Conservation (phyloP, 495 filamentous ascomycete genomes). For the Neurospora intermedia region DNA sequence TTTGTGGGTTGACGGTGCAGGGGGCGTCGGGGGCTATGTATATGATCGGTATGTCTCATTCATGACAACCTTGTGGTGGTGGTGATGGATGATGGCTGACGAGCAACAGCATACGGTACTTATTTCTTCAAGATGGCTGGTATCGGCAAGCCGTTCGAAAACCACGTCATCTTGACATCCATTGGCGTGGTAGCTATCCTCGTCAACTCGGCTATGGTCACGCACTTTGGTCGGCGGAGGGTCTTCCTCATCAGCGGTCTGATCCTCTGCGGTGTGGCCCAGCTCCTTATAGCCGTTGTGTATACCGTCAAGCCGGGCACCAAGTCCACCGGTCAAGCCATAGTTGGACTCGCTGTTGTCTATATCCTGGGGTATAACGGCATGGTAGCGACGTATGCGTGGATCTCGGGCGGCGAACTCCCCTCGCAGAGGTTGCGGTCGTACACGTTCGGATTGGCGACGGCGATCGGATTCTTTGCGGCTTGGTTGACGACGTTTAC, state of each 20-base stretch:
- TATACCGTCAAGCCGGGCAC: slow-evolving; percentile 40
- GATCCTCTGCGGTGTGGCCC: slow-evolving; percentile 36
- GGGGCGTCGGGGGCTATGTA: slow-evolving; percentile 50
- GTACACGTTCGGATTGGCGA: slow-evolving; percentile 44
- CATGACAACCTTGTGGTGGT: background rate
- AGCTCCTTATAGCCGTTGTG: slow-evolving; percentile 40
- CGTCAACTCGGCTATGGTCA: slow-evolving; percentile 40
- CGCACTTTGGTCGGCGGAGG: slow-evolving; percentile 40
- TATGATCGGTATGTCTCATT: slow-evolving; percentile 34
- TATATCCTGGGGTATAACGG: slow-evolving; percentile 45
- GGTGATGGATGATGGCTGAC: slow-evolving; percentile 4
- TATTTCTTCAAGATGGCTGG: slow-evolving; percentile 55
- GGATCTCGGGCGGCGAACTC: slow-evolving; percentile 48
- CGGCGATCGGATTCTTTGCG: slow-evolving; percentile 39
- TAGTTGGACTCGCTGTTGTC: slow-evolving; percentile 40
- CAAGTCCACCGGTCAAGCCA: slow-evolving; percentile 35
- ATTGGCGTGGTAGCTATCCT: slow-evolving; percentile 42
- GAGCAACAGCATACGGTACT: slow-evolving; percentile 38
- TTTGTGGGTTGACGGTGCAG: slow-evolving; percentile 39
- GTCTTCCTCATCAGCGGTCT: slow-evolving; percentile 40
- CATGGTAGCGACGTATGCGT: slow-evolving; percentile 43
- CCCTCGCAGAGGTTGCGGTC: slow-evolving; percentile 40
- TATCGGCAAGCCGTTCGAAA: slow-evolving; percentile 45
- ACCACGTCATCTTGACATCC: slow-evolving; percentile 41
- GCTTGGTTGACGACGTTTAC: slow-evolving; percentile 50